phyloP scores from a whole-genome alignment of 208 protist species.

The Leishmania gerbilli region DNA sequence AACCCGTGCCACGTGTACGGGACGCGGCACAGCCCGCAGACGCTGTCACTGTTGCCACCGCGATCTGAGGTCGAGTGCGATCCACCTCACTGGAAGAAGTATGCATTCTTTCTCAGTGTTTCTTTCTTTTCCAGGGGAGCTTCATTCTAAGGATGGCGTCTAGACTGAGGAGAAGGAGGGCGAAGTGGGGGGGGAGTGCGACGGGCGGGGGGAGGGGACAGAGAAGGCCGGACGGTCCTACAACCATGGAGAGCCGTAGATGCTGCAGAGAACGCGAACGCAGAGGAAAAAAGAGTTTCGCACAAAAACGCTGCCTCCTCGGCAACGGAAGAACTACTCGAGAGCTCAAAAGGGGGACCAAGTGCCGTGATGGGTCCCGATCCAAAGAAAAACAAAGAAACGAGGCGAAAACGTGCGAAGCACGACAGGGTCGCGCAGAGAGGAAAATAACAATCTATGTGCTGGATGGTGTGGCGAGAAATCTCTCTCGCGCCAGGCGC shows the following conservation, averaged over 20 bases:
- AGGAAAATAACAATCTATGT: not conserved
- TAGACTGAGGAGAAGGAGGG: not conserved
- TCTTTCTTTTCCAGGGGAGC: not conserved
- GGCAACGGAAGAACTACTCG: not conserved
- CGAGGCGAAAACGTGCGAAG: not conserved
- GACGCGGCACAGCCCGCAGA: not conserved
- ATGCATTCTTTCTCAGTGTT: not conserved
- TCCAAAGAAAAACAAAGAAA: not conserved
- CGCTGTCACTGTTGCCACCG: not conserved
- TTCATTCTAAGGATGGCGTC: constrained; percentile 1
- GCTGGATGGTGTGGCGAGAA: not conserved
- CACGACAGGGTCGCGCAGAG: not conserved
- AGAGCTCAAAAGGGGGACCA: not conserved
- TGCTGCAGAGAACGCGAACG: not conserved
- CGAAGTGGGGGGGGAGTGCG: not conserved
- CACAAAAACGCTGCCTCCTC: not conserved
- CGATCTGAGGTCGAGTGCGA: not conserved
- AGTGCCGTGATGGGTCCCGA: not conserved
- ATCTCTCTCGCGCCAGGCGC: too few relatives aligned
- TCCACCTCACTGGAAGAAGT: not conserved
- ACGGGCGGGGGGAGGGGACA: not conserved
- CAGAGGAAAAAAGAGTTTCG: not conserved
- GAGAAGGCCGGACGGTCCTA: not conserved
- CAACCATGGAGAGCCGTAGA: not conserved
- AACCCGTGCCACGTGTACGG: not conserved